Base-by-base conservation (phyloP, 805 yeast genomes). In the Jamesozyma rosinii region DNA sequence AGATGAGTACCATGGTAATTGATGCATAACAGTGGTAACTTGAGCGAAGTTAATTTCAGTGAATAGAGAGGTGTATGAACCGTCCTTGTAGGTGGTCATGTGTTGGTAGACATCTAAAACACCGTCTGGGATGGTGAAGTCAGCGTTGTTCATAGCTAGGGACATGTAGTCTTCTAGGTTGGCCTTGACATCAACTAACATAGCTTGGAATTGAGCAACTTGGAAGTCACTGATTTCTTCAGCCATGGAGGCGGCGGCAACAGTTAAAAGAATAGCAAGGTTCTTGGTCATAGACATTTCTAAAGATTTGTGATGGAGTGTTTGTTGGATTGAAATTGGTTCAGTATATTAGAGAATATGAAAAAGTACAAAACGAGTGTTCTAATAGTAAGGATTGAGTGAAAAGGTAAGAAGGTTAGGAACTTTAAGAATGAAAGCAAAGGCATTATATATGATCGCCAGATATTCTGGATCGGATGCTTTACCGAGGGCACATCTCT, bases 71-170 rank as follows among this genome's bases (percentile, higher is more conserved):
- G 67, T 64, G 52, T 55, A 63, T 17, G 59, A 51, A 29, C 59
- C 58, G 40, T 65, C 65, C n/a, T 59, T 63, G 50, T 59, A 63
- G 30, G 68, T 60, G 18, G 50, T 46, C 26, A 56, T 49, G 31
- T 49, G 54, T 35, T 53, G 53, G 44, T 57, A 63, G 11, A 64
- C 15, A 17, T 43, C 39, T 37, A 64, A 44, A 36, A 64, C 52
- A 35, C 50, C 58, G 8, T 58, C 24, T 46, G 68, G 68, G 22
- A 57, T 42, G 22, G 57, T 52, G 47, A 47, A 52, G 19, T 36
- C 45, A 33, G 47, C 31, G 36, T 31, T 32, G 15, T 41, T 38
- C 5, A 44, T 40, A 35, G 42, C 49, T 30, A 49, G 35, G n/a
- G 35, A 39, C 6, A 49, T 14, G 41, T 53, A 53, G 26, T 50